Percentiles rank a stretch among this genome's conserved stretches.
phyloP scores from a whole-genome alignment of 179 eudicot species.

The Amaranthus tricolor region DNA sequence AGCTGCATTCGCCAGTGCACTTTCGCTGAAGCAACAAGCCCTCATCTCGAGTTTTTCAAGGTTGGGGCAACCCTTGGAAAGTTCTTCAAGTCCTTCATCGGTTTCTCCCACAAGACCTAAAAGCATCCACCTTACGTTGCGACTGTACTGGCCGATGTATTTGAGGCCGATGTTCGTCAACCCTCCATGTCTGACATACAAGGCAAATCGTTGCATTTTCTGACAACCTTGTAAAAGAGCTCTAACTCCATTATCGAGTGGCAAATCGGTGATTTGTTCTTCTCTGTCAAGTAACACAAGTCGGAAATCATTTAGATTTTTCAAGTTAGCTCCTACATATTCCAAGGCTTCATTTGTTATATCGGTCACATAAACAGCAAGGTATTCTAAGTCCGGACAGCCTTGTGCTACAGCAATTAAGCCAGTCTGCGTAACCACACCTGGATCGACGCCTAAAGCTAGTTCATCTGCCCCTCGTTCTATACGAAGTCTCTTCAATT shows the following conservation, averaged over 20 bases:
- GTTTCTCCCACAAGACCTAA: slow-evolving; percentile 74
- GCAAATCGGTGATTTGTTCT: slow-evolving; percentile 60
- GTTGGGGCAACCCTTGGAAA: slow-evolving; percentile 80
- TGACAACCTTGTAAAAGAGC: slow-evolving; percentile 67
- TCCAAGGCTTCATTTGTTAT: slow-evolving; percentile 71
- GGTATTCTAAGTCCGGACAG: slow-evolving; percentile 67
- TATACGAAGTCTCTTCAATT: slow-evolving; percentile 61
- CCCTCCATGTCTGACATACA: slow-evolving; percentile 76
- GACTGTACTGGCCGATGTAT: slow-evolving; percentile 62
- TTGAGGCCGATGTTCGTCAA: slow-evolving; percentile 73
- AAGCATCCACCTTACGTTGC: slow-evolving; percentile 82
- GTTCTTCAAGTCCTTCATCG: slow-evolving; percentile 67
- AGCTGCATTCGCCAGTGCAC: slow-evolving; percentile 64
- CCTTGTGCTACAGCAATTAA: slow-evolving; percentile 67
- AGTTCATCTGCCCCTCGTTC: slow-evolving; percentile 83
- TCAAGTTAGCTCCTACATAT: slow-evolving; percentile 51
- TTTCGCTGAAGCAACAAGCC: slow-evolving; percentile 73
- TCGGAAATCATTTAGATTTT: slow-evolving; percentile 66
- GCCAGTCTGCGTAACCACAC: slow-evolving; percentile 80
- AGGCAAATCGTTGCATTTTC: slow-evolving; percentile 65
- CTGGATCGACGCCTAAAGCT: slow-evolving; percentile 59
- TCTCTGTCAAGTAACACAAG: slow-evolving; percentile 72
- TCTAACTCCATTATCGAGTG: slow-evolving; percentile 80
- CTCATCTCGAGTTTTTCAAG: slow-evolving; percentile 80
- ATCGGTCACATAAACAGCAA: slow-evolving; percentile 76